phyloP scores from a whole-genome alignment of 371 early-diverging fungal genomes.

The Apophysomyces trapeziformis region DNA sequence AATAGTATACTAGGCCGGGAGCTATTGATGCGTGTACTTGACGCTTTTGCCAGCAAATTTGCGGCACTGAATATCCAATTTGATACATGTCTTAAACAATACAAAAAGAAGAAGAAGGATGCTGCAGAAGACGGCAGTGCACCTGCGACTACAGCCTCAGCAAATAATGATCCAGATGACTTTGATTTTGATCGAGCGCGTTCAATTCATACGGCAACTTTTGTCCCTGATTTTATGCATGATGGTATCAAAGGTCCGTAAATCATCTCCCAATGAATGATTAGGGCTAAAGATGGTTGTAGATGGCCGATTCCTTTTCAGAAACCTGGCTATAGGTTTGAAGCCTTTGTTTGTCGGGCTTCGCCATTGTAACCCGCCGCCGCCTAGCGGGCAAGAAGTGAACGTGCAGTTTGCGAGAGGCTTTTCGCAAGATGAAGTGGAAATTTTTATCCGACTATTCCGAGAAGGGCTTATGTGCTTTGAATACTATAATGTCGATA shows the following conservation, averaged over 20 bases:
- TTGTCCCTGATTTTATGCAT: slow-evolving; percentile 63
- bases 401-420: slow-evolving; percentile 60
- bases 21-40: slow-evolving; percentile 84
- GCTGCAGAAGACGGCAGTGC: slow-evolving; percentile 13
- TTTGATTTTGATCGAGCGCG: slow-evolving; percentile 83
- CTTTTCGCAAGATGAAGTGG: slow-evolving; percentile 74
- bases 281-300: background rate
- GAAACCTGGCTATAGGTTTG: slow-evolving; percentile 83
- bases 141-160: slow-evolving; percentile 8
- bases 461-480: slow-evolving; percentile 87
- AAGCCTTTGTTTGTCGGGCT: slow-evolving; percentile 83
- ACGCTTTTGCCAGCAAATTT: slow-evolving; percentile 82
- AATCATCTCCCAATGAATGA: background rate
- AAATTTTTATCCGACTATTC: slow-evolving; percentile 73
- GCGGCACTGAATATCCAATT: slow-evolving; percentile 72
- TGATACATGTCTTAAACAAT: slow-evolving; percentile 56
- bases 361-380: slow-evolving; percentile 72
- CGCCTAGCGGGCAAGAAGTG: slow-evolving; percentile 43
- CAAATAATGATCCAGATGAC: slow-evolving; percentile 52
- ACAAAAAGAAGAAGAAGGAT: slow-evolving; percentile 42
- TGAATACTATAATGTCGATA: slow-evolving; percentile 84
- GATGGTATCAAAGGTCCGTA: slow-evolving; percentile 77
- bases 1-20: slow-evolving; percentile 58
- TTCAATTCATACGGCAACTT: slow-evolving; percentile 74
- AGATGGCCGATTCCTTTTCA: slow-evolving; percentile 82